Evolutionary conservation across 805 yeast genomes (phyloP).

Genomic region (Lipomyces anomalus): DNA sequence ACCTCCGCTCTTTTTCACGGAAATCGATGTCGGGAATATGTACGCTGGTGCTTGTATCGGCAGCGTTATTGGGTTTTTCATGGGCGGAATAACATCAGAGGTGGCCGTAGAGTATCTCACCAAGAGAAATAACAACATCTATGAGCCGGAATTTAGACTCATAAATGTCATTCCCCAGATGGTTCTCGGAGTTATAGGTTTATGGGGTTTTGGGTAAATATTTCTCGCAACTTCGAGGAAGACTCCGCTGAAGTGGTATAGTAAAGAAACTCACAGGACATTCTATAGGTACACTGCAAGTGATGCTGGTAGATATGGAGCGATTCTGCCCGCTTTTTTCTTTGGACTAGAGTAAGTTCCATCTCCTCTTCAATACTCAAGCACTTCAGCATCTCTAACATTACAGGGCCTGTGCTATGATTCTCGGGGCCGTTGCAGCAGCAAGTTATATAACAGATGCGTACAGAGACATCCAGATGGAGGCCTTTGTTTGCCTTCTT

Average conservation of each 20-base stretch:
- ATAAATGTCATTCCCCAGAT: slow-evolving; percentile 18
- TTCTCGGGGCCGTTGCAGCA: slow-evolving; percentile 22
- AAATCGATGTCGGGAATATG: slow-evolving; percentile 17
- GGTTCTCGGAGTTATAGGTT: slow-evolving; percentile 14
- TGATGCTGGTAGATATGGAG: slow-evolving; percentile 9
- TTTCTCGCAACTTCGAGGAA: too few relatives aligned
- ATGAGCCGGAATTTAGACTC: slow-evolving; percentile 22
- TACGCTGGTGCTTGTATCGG: slow-evolving; percentile 22
- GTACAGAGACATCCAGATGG: slow-evolving; percentile 19
- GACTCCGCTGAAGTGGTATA: too few relatives aligned
- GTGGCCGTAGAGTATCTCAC: slow-evolving; percentile 11
- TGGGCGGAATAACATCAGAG: slow-evolving; percentile 18
- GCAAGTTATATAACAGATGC: slow-evolving; percentile 24
- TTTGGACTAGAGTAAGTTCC: slow-evolving; percentile 22
- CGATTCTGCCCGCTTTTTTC: slow-evolving; percentile 19
- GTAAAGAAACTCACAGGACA: too few relatives aligned
- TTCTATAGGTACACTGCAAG: slow-evolving; percentile 9
- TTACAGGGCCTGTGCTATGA: slow-evolving; percentile 24
- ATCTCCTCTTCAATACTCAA: too few relatives aligned
- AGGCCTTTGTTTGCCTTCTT: slow-evolving; percentile 17
- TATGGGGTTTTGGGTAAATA: slow-evolving; percentile 26
- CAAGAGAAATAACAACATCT: slow-evolving; percentile 16
- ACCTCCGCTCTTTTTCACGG: slow-evolving; percentile 21
- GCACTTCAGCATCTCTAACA: too few relatives aligned
- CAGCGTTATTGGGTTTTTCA: slow-evolving; percentile 15